Evolutionary conservation across 805 yeast species (phyloP), one percentile per base, ranked within the genome.

Genomic region (Priceomyces fermenticarens): DNA sequence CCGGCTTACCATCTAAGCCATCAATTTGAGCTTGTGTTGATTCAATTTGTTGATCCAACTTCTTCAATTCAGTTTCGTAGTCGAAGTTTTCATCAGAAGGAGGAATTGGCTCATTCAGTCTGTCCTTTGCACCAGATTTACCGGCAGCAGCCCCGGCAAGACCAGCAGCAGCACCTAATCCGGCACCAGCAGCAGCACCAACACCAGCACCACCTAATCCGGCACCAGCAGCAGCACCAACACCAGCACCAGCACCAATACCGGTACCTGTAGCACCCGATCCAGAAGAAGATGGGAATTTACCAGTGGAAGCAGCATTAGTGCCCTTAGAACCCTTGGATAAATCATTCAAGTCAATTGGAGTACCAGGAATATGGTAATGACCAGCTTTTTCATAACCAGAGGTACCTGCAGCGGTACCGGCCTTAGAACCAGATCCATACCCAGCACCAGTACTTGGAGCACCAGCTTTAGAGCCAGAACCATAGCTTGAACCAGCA

Each of bases 21-120:
- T 53, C 55, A 13, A 58, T 54, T 35, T 60, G 61, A 10, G 39
- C 44, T 43, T 60, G 60, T 10, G 65, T 57, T 17, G 47, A 41
- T 25, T 48, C 55, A 20, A 60, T 57, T 41, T 54, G 55, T 33
- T 46, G 36, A 48, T 57, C 61, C 35, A 60, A 53, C 28, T 49
- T 50, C 40, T 44, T 40, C 32, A 57, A 39, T 37, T 58, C 57
- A n/a, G 44, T 40, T 6, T 55, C 55, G 45, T 57, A 56, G 43
- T 55, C 57, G 30, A 48, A 46, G 16, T 55, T 32, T 7, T 41
- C 38, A 30, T 43, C 44, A 4, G 54, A 44, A 9, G 55, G 47
- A 9, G 48, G 36, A n/a, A 39, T 39, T 3, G 20, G 30, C 6
- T 32, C 8, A 9, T 29, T 13, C 14, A n/a, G 12, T 9, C 14